phyloP scores from a whole-genome alignment of 495 filamentous ascomycete genomes.

The Daldinia vernicosa region DNA sequence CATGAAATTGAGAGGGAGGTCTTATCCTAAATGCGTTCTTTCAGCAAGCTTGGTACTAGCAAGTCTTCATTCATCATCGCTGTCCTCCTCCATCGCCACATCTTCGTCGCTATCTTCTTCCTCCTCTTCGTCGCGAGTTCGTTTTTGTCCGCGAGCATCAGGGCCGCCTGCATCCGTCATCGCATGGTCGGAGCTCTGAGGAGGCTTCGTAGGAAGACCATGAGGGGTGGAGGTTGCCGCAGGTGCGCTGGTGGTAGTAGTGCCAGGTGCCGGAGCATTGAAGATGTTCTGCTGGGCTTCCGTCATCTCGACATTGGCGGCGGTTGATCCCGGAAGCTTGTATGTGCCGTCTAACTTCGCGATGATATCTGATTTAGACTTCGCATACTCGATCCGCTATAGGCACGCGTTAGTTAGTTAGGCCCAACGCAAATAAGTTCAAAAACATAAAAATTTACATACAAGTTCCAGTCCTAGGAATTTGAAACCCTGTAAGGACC shows the following conservation, averaged over 20 bases:
- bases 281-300: constrained; percentile 87
- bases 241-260: constrained; percentile 46
- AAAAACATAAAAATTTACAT: constrained; percentile 43
- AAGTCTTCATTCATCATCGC: constrained; percentile 62
- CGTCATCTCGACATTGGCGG: constrained; percentile 67
- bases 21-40: neutral
- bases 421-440: neutral
- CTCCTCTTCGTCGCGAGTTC: constrained; percentile 75
- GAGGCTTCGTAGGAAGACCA: constrained; percentile 53
- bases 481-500: constrained; percentile 83
- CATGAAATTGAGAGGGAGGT: neutral
- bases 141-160: constrained; percentile 65
- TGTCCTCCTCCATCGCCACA: constrained; percentile 56
- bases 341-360: constrained; percentile 92
- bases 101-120: constrained; percentile 68
- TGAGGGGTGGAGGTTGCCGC: constrained; percentile 51
- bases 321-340: constrained; percentile 65
- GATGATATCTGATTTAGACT: constrained; percentile 83
- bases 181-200: constrained; percentile 49
- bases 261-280: constrained; percentile 67
- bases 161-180: constrained; percentile 56
- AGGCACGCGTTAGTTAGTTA: constrained; percentile 37
- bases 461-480: constrained; percentile 91
- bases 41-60: constrained; percentile 7
- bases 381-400: constrained; percentile 89